phyloP scores from a whole-genome alignment of 371 early-diverging fungal genomes.

The Mortierella sp. region DNA sequence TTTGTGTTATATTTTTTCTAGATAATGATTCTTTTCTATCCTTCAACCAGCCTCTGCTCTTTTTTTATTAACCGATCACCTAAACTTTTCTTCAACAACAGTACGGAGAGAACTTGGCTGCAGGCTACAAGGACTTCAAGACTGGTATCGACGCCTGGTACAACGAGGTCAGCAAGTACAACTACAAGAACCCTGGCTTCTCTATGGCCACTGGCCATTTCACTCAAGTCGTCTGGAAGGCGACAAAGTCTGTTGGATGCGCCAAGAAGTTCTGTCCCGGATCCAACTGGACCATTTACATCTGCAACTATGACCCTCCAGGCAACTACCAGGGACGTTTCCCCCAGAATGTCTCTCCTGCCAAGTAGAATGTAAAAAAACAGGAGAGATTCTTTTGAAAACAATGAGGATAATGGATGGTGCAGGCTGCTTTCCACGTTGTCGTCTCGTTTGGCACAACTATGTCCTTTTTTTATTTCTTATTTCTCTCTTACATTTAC shows the following conservation, averaged over 20 bases:
- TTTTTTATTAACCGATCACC: background rate
- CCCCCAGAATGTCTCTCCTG: background rate
- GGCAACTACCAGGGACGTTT: constrained; percentile 1
- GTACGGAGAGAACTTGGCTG: constrained; percentile 67
- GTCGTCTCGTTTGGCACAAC: background rate
- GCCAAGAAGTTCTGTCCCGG: constrained; percentile 63
- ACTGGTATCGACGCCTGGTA: constrained; percentile 62
- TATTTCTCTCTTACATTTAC: no score
- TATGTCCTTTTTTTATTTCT: no score
- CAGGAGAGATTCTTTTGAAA: background rate
- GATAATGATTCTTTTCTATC: background rate
- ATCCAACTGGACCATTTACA: constrained; percentile 11
- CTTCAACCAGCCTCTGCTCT: background rate
- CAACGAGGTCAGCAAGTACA: constrained; percentile 60
- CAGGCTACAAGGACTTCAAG: constrained; percentile 58
- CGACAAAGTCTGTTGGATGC: constrained; percentile 66
- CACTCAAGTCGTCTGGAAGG: constrained; percentile 69
- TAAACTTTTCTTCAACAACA: background rate
- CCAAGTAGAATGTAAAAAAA: background rate
- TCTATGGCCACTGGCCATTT: constrained; percentile 62
- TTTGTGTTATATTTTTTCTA: background rate
- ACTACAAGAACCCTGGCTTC: constrained; percentile 63
- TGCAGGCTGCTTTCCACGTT: no score
- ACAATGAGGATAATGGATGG: no score
- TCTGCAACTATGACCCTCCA: constrained; percentile 4